Evolutionary conservation across 306 rosid genomes (phyloP).

Genomic region (Morella rubra): DNA sequence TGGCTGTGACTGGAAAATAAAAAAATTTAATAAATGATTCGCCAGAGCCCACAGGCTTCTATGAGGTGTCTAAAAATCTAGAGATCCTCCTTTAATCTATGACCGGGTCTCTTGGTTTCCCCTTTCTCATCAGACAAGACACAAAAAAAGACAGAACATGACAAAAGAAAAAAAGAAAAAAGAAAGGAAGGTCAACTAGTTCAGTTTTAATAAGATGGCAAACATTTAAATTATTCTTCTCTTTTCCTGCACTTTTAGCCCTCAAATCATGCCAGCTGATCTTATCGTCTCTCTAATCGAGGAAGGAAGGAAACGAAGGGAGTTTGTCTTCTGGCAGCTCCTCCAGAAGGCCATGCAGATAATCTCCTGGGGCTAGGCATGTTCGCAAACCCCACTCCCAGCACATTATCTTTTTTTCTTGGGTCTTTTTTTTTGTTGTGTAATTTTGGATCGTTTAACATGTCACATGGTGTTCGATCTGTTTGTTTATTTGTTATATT

Average conservation of each 20-base stretch:
- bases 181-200: slow-evolving; percentile 6
- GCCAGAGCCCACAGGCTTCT: neutral
- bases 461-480: neutral
- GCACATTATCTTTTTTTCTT: neutral
- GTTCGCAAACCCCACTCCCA: neutral
- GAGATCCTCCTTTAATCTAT: slow-evolving; percentile 41
- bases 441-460: neutral
- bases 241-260: slow-evolving; percentile 13
- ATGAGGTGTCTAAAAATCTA: slow-evolving; percentile 41
- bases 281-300: slow-evolving; percentile 12
- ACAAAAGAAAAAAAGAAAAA: neutral
- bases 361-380: slow-evolving; percentile 38
- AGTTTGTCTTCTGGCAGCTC: slow-evolving; percentile 18
- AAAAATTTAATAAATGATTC: neutral
- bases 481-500: neutral
- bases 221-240: slow-evolving; percentile 9
- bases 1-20: neutral
- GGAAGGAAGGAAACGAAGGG: slow-evolving; percentile 11
- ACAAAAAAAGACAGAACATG: neutral
- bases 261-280: slow-evolving; percentile 3
- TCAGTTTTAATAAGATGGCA: slow-evolving; percentile 19
- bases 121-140: slow-evolving; percentile 22
- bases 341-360: slow-evolving; percentile 43
- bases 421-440: neutral
- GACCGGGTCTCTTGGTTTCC: slow-evolving; percentile 56